Evolutionary conservation across 805 yeast species (phyloP), one percentile per base, ranked within the genome.

Genomic region (Hanseniaspora lindneri): DNA sequence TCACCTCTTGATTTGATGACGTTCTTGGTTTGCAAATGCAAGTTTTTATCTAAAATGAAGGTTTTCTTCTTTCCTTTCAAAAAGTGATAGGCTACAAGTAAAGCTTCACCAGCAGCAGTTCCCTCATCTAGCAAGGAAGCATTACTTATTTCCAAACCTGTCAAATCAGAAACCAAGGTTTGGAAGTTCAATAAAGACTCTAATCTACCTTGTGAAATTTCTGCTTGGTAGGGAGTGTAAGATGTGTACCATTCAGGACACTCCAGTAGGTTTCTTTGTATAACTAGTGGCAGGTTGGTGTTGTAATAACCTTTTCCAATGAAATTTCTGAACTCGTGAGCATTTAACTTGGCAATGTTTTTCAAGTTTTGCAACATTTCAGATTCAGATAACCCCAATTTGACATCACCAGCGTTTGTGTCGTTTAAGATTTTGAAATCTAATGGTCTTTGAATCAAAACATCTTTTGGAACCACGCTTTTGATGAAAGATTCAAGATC

Each of bases 231-330:
- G 30, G 98, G 98, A 21, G 98, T 92, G 64, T 92, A 92, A 1
- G 96, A 86, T 19, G 98, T 92, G 71, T 92, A 92, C 98, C 98
- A 92, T 61, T 87, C 95, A 5, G 98, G 98, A 53, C 81, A 77
- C 65, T 92, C 98, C 50, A 92, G 69, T 51, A 92, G 66, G 59
- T 92, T 92, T 62, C 98, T 78, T 69, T 85, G 94, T 56, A 92
- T 83, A 30, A 89, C 96, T 1, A 94, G 82, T 0, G 98, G 98
- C 40, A 85, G 69, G 46, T 75, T 71, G 0, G 97, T 89, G 51
- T 94, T 94, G 56, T 85, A 83, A 66, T 89, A 92, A 35, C 98
- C 98, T 62, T 84, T 83, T 53, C 98, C 98, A 51, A 92, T 89
- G 56, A 79, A 80, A 35, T 88, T 76, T 64, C 76, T 77, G 54